Conservation (phyloP, 208 protist genomes). For the Wallacemonas sp. region DNA sequence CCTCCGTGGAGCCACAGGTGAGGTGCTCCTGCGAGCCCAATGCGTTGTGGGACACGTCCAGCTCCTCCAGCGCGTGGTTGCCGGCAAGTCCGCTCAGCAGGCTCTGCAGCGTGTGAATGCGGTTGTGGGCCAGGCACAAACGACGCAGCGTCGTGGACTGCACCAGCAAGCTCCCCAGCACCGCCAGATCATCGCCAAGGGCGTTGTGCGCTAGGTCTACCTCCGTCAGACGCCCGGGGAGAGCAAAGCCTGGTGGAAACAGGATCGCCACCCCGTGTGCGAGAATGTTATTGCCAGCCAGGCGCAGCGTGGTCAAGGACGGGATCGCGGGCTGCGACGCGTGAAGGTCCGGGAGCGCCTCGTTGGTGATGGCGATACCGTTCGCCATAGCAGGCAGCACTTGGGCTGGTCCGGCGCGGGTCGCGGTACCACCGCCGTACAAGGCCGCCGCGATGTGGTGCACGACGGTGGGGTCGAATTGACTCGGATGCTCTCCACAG, state of each 20-base stretch:
- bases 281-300: constrained; percentile 75
- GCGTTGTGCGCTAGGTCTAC: constrained; percentile 72
- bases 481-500: constrained; percentile 55
- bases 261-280: constrained; percentile 42
- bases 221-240: constrained; percentile 31
- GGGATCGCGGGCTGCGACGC: constrained; percentile 12
- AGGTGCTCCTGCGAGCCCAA: constrained; percentile 55
- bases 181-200: constrained; percentile 48
- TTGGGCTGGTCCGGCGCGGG: not conserved
- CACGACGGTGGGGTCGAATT: constrained; percentile 46
- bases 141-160: constrained; percentile 30
- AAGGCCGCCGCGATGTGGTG: constrained; percentile 52
- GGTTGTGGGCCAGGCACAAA: constrained; percentile 68
- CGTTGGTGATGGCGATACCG: not conserved
- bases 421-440: constrained; percentile 18
- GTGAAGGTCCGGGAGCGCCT: not conserved
- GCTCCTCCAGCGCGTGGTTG: constrained; percentile 27
- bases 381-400: too few species aligned
- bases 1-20: not conserved
- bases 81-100: constrained; percentile 35
- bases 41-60: constrained; percentile 78
- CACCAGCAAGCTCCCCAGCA: constrained; percentile 41
- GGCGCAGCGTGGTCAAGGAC: constrained; percentile 36
- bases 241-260: constrained; percentile 30
- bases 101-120: constrained; percentile 32